phyloP scores from a whole-genome alignment of 2,329 filamentous ascomycete species.

The Myriosclerotinia scirpicola region DNA sequence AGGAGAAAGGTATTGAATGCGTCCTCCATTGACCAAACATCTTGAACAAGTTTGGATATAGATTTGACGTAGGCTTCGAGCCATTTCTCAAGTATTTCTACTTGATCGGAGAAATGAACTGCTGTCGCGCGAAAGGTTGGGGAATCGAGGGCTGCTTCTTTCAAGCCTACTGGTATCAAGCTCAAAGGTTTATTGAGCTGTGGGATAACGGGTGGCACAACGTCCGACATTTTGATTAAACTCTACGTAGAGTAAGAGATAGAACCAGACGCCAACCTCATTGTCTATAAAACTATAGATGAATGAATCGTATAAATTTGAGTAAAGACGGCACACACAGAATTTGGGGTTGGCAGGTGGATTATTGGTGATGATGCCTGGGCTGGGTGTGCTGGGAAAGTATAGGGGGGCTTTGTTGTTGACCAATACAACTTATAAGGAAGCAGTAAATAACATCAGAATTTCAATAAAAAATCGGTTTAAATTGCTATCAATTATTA shows the following conservation, averaged over 20 bases:
- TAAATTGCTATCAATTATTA: neutral
- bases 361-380: neutral
- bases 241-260: slow-evolving; percentile 20
- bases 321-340: slow-evolving; percentile 6
- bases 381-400: neutral
- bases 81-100: slow-evolving; percentile 90
- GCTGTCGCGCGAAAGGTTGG: slow-evolving; percentile 90
- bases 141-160: slow-evolving; percentile 94
- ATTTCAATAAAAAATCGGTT: neutral
- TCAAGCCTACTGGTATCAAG: slow-evolving; percentile 71
- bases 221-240: slow-evolving; percentile 32
- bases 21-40: slow-evolving; percentile 74
- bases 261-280: slow-evolving; percentile 13
- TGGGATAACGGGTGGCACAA: slow-evolving; percentile 28
- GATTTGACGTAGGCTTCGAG: slow-evolving; percentile 70
- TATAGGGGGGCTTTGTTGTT: neutral
- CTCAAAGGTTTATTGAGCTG: slow-evolving; percentile 35
- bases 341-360: neutral
- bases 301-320: neutral
- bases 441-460: neutral
- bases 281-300: slow-evolving; percentile 2
- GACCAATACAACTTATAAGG: neutral
- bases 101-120: slow-evolving; percentile 85
- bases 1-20: slow-evolving; percentile 75
- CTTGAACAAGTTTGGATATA: slow-evolving; percentile 59